Evolutionary conservation across 73 alveolate species (phyloP).

Genomic region (Paramecium bursaria): DNA sequence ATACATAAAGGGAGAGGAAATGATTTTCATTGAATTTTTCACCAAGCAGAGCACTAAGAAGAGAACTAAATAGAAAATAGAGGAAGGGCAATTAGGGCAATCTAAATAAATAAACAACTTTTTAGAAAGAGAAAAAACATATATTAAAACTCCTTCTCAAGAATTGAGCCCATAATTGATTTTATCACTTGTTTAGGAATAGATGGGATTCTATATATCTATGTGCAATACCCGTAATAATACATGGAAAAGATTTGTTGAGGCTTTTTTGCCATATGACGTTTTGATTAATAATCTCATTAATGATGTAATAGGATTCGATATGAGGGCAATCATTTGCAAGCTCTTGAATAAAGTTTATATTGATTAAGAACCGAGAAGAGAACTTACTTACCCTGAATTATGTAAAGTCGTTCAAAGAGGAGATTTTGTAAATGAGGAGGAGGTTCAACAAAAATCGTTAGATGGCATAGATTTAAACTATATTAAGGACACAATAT

Average conservation of each 20-base stretch:
- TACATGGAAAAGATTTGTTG: conserved; percentile 71
- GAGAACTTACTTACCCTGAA: conserved; percentile 65
- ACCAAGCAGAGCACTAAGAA: neutral
- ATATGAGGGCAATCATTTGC: conserved; percentile 69
- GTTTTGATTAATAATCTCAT: conserved; percentile 14
- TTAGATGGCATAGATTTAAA: neutral
- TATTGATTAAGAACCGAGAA: conserved; percentile 68
- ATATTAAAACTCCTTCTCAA: conserved; percentile 29
- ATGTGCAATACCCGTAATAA: conserved; percentile 71
- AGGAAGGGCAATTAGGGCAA: conserved; percentile 33
- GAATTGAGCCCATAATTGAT: conserved; percentile 30
- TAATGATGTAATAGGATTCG: conserved; percentile 32
- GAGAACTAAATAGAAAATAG: neutral
- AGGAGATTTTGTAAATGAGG: conserved; percentile 21
- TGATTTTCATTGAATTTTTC: conserved; percentile 36
- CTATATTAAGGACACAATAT: conserved; percentile 20
- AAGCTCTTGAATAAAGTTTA: conserved; percentile 63
- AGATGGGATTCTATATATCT: conserved; percentile 59
- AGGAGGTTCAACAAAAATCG: conserved; percentile 4
- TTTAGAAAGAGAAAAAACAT: neutral
- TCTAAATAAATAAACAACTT: conserved; percentile 38
- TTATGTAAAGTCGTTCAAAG: conserved; percentile 58
- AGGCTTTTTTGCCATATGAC: conserved; percentile 26
- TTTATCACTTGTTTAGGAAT: conserved; percentile 47
- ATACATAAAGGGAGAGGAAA: conserved; percentile 48